Conservation (phyloP, 345 rosid species). For the Chamaenerion angustifolium region DNA sequence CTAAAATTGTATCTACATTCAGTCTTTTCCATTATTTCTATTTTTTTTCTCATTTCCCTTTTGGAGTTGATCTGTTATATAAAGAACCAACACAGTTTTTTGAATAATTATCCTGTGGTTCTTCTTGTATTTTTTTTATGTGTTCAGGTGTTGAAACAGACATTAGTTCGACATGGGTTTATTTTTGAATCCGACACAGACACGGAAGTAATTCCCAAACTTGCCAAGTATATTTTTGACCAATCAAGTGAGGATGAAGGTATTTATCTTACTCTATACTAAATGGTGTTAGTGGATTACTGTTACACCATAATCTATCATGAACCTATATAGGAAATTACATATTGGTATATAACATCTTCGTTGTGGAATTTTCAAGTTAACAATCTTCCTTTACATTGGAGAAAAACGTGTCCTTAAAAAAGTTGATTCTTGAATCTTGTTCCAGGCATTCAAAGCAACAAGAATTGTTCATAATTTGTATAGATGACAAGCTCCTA, state of each 20-base stretch:
- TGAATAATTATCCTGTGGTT: background rate
- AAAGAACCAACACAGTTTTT: background rate
- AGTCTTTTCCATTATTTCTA: background rate
- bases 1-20: background rate
- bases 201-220: conserved; percentile 95
- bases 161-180: conserved; percentile 70
- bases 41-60: background rate
- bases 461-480: too few relatives aligned
- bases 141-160: conserved; percentile 63
- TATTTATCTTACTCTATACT: conserved; percentile 8
- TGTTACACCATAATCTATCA: too few relatives aligned
- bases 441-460: too few relatives aligned
- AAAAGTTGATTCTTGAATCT: too few relatives aligned
- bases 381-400: too few relatives aligned
- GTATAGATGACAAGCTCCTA: too few relatives aligned
- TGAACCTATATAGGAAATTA: too few relatives aligned
- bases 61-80: too few relatives aligned
- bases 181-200: conserved; percentile 86
- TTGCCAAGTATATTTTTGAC: conserved; percentile 81
- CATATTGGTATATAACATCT: too few relatives aligned
- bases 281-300: too few relatives aligned
- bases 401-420: too few relatives aligned
- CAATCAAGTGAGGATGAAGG: conserved; percentile 77
- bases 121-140: background rate
- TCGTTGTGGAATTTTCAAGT: too few relatives aligned